These are phyloP conservation scores for Melampsora larici-populina DNA, from an alignment of 1,284 basidiomycete species.

Conservation along the genomic window DNA sequence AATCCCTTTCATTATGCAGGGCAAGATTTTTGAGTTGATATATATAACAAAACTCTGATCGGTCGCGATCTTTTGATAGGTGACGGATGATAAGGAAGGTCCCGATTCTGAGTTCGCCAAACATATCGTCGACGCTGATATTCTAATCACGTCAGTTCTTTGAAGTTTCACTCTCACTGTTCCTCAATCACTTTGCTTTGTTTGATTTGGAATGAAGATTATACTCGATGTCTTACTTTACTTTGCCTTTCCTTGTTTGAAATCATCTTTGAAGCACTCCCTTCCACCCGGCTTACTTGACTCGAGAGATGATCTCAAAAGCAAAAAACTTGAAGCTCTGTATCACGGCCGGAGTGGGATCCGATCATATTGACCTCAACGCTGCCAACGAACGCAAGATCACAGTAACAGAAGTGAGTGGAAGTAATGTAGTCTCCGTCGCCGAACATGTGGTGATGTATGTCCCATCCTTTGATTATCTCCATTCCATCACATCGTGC, in stretches of 20 bases:
- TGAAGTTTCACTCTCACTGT: background rate
- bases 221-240: conserved; percentile 45
- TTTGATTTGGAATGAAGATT: too few relatives aligned
- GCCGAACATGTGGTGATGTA: conserved; percentile 74
- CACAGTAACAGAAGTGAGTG: conserved; percentile 69
- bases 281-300: conserved; percentile 77
- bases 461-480: background rate
- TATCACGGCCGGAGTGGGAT: conserved; percentile 90
- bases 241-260: conserved; percentile 57
- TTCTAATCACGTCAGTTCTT: conserved; percentile 57
- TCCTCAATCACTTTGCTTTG: conserved; percentile 34
- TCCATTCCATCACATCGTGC: background rate
- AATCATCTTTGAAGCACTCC: conserved; percentile 57
- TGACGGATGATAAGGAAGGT: conserved; percentile 80
- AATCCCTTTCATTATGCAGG: background rate
- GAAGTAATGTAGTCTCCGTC: conserved; percentile 65
- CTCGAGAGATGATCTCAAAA: conserved; percentile 69
- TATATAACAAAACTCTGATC: too few relatives aligned
- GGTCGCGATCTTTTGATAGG: background rate
- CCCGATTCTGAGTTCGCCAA: conserved; percentile 80
- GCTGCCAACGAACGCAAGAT: conserved; percentile 77
- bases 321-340: conserved; percentile 88
- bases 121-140: conserved; percentile 68
- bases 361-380: conserved; percentile 86
- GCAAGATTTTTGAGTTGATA: too few relatives aligned